phyloP scores from a whole-genome alignment of 1,139 yeast genomes.

The Cylindricascospora bacillispora region DNA sequence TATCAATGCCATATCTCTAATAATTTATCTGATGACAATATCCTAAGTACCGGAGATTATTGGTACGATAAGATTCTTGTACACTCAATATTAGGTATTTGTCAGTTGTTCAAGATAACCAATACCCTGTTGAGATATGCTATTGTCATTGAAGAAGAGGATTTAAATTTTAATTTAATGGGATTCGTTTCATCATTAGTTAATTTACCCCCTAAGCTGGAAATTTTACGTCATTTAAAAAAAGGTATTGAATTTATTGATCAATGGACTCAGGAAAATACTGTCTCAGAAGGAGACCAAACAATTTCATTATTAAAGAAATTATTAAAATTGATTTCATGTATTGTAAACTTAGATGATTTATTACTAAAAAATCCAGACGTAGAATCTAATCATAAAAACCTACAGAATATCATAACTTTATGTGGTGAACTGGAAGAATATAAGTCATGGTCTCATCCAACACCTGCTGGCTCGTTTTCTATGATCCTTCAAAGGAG shows the following conservation, averaged over 20 bases:
- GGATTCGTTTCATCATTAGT: conserved; percentile 30
- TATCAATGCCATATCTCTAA: conserved; percentile 26
- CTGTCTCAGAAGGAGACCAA: no score
- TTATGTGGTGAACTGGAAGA: no score
- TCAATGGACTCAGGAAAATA: conserved; percentile 2
- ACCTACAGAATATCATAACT: background rate
- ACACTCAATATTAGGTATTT: conserved; percentile 36
- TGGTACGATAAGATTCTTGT: conserved; percentile 39
- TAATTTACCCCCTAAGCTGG: conserved; percentile 5
- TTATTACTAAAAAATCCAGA: conserved; percentile 5
- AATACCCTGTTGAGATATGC: conserved; percentile 38
- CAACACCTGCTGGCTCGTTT: conserved; percentile 36
- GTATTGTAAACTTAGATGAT: conserved; percentile 1
- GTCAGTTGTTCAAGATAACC: conserved; percentile 40
- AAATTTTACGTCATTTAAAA: conserved; percentile 3
- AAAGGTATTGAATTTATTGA: conserved; percentile 6
- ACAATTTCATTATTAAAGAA: no score
- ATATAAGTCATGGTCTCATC: no score
- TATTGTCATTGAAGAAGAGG: conserved; percentile 68
- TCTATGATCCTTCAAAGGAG: conserved; percentile 40
- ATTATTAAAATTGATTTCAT: background rate
- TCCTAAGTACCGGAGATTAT: conserved; percentile 15
- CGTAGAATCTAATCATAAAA: background rate
- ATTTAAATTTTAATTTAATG: conserved; percentile 52
- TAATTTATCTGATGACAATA: conserved; percentile 9